Conservation (phyloP, 805 yeast genomes). For the Candida boidinii region DNA sequence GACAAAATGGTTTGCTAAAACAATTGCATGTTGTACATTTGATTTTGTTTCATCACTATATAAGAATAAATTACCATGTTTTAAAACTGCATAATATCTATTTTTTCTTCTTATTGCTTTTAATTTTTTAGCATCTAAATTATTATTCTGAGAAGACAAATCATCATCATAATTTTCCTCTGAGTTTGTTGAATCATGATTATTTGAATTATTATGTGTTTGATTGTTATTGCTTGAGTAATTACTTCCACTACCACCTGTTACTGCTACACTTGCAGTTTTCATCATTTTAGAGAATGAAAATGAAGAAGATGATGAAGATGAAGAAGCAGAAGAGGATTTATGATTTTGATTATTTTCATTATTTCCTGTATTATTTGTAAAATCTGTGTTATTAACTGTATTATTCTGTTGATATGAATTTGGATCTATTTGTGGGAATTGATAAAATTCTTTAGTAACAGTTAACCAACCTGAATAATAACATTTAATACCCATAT, state of each 20-base stretch:
- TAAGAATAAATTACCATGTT: conserved; percentile 84
- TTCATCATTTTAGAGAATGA: no score
- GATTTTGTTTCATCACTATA: conserved; percentile 61
- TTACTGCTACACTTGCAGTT: no score
- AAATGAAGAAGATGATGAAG: no score
- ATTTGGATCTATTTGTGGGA: conserved; percentile 29
- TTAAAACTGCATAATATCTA: conserved; percentile 59
- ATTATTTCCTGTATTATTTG: not conserved
- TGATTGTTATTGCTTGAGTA: no score
- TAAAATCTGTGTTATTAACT: not conserved
- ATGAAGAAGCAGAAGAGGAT: no score
- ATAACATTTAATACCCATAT: conserved; percentile 55
- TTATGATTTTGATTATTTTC: not conserved
- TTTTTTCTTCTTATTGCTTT: conserved; percentile 42
- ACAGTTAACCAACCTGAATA: conserved; percentile 77
- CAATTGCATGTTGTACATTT: conserved; percentile 72
- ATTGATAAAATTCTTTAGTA: conserved; percentile 64
- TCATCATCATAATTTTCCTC: no score
- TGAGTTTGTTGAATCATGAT: no score
- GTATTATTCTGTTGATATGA: conserved; percentile 9
- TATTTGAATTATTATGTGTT: no score
- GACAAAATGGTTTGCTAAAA: conserved; percentile 60
- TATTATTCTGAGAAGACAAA: no score
- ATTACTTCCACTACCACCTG: no score
- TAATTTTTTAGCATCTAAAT: conserved; percentile 27